Evolutionary conservation across 768 basidiomycete genomes (phyloP).

Genomic region (Leccinum disarticulatum): DNA sequence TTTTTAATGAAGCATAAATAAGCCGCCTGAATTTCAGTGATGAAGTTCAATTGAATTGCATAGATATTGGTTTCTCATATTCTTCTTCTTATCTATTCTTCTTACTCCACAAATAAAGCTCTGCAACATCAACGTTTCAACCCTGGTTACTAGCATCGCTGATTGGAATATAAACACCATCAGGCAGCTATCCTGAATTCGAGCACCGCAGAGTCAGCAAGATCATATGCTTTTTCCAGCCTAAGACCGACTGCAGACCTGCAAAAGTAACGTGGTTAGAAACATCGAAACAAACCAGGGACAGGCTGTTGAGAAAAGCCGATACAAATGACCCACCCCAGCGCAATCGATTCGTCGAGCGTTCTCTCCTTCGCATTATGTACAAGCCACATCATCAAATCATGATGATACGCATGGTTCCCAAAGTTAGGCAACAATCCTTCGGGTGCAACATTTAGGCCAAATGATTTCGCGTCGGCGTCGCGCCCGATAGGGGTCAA

Average conservation of each 20-base stretch:
- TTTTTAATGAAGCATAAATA: no score
- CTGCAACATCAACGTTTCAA: no score
- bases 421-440: constrained; percentile 50
- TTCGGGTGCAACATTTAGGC: constrained; percentile 36
- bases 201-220: neutral
- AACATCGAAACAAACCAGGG: neutral
- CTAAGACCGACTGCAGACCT: neutral
- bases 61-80: no score
- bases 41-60: no score
- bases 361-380: constrained; percentile 46
- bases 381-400: constrained; percentile 46
- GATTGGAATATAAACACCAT: neutral
- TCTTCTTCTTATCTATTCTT: no score
- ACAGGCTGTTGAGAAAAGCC: neutral
- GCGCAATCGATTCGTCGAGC: constrained; percentile 14
- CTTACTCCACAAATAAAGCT: no score
- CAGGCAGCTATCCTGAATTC: neutral
- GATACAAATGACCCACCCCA: neutral
- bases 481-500: constrained; percentile 13
- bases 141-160: no score
- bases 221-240: neutral
- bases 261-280: neutral
- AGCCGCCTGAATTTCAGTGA: no score
- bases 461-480: constrained; percentile 1
- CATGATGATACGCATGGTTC: constrained; percentile 41